A percentile compares a stretch with the other conserved stretches of the same genome.
These are phyloP conservation scores for Singerocomus rubriflavus DNA, from an alignment of 1,284 basidiomycete genomes.

Conservation along the genomic window DNA sequence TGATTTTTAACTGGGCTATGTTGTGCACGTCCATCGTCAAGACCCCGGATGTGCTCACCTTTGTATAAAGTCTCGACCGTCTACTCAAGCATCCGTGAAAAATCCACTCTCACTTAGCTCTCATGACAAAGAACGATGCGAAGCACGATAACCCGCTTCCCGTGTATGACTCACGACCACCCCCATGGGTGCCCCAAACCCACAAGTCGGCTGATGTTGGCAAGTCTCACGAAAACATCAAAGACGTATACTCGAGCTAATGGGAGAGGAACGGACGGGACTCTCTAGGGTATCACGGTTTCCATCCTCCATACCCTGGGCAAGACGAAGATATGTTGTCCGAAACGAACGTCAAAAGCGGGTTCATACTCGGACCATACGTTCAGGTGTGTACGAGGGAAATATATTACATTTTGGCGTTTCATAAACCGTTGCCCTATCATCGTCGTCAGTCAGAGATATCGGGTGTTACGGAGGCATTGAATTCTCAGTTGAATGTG, in stretches of 20 bases:
- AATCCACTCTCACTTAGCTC: neutral
- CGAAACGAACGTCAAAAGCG: slow-evolving; percentile 75
- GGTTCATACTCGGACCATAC: slow-evolving; percentile 58
- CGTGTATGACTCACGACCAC: slow-evolving; percentile 66
- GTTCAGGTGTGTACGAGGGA: slow-evolving; percentile 49
- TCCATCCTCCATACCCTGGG: slow-evolving; percentile 78
- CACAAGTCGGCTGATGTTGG: slow-evolving; percentile 69
- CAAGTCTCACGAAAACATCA: slow-evolving; percentile 25
- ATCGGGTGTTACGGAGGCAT: slow-evolving; percentile 46
- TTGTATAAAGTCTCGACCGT: neutral
- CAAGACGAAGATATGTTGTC: slow-evolving; percentile 87
- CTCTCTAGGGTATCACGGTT: slow-evolving; percentile 74
- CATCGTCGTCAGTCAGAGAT: slow-evolving; percentile 20
- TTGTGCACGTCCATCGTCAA: too few species aligned
- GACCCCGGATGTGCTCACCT: neutral
- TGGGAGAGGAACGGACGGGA: neutral
- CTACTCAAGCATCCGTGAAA: neutral
- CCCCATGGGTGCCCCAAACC: slow-evolving; percentile 65
- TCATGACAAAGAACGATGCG: slow-evolving; percentile 26
- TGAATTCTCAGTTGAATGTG: slow-evolving; percentile 49
- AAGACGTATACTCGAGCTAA: slow-evolving; percentile 2
- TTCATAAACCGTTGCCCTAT: too few species aligned
- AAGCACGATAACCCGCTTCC: slow-evolving; percentile 40
- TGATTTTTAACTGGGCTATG: too few species aligned
- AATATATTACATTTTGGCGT: too few species aligned